These are phyloP conservation scores for Emericellopsis cladophorae DNA, from an alignment of 2,329 filamentous ascomycete species.

Conservation along the genomic window DNA sequence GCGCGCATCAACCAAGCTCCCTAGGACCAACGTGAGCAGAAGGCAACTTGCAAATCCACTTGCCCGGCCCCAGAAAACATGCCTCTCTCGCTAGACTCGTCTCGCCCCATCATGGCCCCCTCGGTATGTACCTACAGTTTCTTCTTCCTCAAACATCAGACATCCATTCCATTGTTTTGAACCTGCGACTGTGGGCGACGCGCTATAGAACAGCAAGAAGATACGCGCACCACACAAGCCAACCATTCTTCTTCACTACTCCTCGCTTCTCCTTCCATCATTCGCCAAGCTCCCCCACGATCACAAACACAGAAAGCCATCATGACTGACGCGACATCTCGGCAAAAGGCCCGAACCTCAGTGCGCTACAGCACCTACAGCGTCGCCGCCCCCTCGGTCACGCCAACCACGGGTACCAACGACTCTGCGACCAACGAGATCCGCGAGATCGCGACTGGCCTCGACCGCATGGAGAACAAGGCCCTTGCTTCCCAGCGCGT, in stretches of 20 bases:
- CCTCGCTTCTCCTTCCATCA: background rate
- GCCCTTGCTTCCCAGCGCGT: constrained; percentile 65
- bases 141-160: background rate
- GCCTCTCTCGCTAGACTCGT: constrained; percentile 46
- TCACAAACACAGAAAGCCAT: constrained; percentile 1
- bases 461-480: constrained; percentile 84
- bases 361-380: constrained; percentile 49
- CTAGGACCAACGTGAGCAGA: too few species aligned
- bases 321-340: constrained; percentile 8
- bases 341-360: constrained; percentile 35
- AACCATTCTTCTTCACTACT: background rate
- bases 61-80: constrained; percentile 18
- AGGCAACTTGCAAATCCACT: too few species aligned
- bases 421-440: constrained; percentile 46
- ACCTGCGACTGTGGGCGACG: too few species aligned
- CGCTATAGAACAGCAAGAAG: too few species aligned
- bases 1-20: too few species aligned
- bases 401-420: constrained; percentile 37
- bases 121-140: constrained; percentile 30
- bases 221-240: too few species aligned
- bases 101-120: constrained; percentile 49
- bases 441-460: constrained; percentile 60
- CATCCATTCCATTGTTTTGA: too few species aligned
- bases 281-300: background rate
- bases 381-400: constrained; percentile 46